Evolutionary conservation across 2,329 filamentous ascomycete species (phyloP).

Genomic region (Fusarium brevicatenulatum): DNA sequence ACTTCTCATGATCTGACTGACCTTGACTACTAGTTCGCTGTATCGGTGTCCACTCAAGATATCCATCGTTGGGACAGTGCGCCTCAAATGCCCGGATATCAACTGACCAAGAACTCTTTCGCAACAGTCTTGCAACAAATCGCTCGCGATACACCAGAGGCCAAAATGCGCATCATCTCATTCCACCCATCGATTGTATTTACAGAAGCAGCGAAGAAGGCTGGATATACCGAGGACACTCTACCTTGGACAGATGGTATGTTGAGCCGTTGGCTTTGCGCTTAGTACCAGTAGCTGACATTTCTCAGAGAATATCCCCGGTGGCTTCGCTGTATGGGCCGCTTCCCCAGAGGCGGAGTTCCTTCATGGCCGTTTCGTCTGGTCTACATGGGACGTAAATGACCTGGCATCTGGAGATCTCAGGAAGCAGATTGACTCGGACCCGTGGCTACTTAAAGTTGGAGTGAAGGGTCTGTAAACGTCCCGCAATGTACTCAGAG

Average conservation of each 20-base stretch:
- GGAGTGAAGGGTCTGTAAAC: conserved; percentile 35
- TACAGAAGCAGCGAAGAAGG: conserved; percentile 43
- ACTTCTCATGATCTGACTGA: no score
- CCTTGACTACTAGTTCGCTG: conserved; percentile 7
- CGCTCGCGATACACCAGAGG: conserved; percentile 46
- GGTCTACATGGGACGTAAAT: conserved; percentile 62
- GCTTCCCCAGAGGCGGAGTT: conserved; percentile 55
- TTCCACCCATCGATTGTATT: conserved; percentile 54
- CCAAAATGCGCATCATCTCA: conserved; percentile 52
- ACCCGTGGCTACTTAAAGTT: conserved; percentile 39
- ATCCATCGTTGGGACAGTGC: conserved; percentile 44
- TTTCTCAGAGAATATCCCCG: conserved; percentile 50
- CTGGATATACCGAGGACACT: conserved; percentile 37
- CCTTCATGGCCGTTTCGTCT: conserved; percentile 58
- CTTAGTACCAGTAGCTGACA: not conserved
- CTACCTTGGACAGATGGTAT: conserved; percentile 37
- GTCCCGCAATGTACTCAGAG: accelerated
- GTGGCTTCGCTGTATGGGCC: conserved; percentile 55
- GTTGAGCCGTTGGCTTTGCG: accelerated
- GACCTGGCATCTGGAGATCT: conserved; percentile 47
- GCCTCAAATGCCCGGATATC: conserved; percentile 45
- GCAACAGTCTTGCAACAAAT: conserved; percentile 50
- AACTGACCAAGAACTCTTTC: conserved; percentile 51
- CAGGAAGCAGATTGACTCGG: conserved; percentile 13
- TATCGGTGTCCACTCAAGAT: conserved; percentile 30